These are phyloP conservation scores for Aspergillus fijiensis DNA, from an alignment of 2,329 filamentous ascomycete genomes.

Conservation along the genomic window DNA sequence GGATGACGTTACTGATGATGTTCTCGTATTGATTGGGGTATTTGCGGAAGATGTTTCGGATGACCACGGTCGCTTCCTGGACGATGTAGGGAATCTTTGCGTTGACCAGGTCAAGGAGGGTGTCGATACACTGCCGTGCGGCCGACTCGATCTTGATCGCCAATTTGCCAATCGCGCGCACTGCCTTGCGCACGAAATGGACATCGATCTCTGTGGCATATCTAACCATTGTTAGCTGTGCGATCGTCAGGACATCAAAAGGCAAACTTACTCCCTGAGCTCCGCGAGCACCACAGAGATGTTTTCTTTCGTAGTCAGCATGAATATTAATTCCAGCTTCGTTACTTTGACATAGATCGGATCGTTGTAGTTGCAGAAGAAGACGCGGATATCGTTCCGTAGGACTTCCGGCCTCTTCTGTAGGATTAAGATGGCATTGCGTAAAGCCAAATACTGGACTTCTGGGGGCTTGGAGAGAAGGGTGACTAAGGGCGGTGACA, in stretches of 20 bases:
- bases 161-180: slow-evolving; percentile 94
- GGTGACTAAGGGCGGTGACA: slow-evolving; percentile 92
- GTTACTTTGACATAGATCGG: slow-evolving; percentile 99
- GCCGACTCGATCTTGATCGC: slow-evolving; percentile 99
- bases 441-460: slow-evolving; percentile 93
- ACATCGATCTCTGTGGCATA: slow-evolving; percentile 98
- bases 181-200: slow-evolving; percentile 96
- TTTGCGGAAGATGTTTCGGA: slow-evolving; percentile 98
- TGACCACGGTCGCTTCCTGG: slow-evolving; percentile 97
- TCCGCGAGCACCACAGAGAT: slow-evolving; percentile 95
- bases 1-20: slow-evolving; percentile 92
- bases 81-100: slow-evolving; percentile 99
- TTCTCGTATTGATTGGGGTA: slow-evolving; percentile 99
- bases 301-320: slow-evolving; percentile 93
- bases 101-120: slow-evolving; percentile 85
- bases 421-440: slow-evolving; percentile 90
- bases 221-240: slow-evolving; percentile 32
- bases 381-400: slow-evolving; percentile 94
- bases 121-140: slow-evolving; percentile 85
- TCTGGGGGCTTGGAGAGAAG: slow-evolving; percentile 93
- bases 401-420: slow-evolving; percentile 91
- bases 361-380: slow-evolving; percentile 99
- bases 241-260: background rate
- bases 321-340: slow-evolving; percentile 97
- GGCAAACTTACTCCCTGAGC: slow-evolving; percentile 68